Base-by-base conservation (phyloP, 139 green algal genomes). In the Picochlorum costavermella region DNA sequence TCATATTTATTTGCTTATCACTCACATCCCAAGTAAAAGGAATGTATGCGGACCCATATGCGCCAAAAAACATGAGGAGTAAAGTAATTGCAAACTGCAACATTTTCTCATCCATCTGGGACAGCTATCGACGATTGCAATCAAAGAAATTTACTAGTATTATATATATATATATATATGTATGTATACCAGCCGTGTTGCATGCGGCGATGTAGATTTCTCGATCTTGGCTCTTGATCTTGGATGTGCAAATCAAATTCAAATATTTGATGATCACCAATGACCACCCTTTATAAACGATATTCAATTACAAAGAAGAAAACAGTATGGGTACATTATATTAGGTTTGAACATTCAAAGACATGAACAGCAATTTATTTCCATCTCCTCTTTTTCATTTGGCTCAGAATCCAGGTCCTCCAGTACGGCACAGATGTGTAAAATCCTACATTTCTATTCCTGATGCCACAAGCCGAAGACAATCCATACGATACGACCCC, bases 21-120 rank as follows among this genome's bases (percentile, higher is more conserved):
- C 4, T 20, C 16, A 53, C 46, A 53, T 53, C 46, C 16, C 16
- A 53, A 53, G 46, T 11, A 31, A 62, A 69, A 17, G 76, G 76
- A 25, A 76, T 28, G 2, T 31, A 30, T 3, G 74, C 74, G 23
- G 64, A 50, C 20, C 46, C 28, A 16, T 66, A 44, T 4, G 73
- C 64, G 17, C 68, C 69, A 8, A 57, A 37, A 58, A 83, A 81
- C 76, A 83, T 78, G 2, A 81, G 11, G 6, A 36, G 28, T 23
- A 77, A 57, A 10, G 48, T 61, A 5, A 63, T 31, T 23, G 37
- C 9, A 25, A 59, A 29, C 16, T 37, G 12, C 23, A 30, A 4
- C 50, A 59, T 59, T 59, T 59, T 33, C 17, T 14, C 14, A 33
- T 23, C n/a, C 48, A 30, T 37, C 17, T 59, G 50, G 20, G 10